These are phyloP conservation scores for Davidsoniella neocaledoniae DNA, from an alignment of 2,329 filamentous ascomycete genomes.

Conservation along the genomic window DNA sequence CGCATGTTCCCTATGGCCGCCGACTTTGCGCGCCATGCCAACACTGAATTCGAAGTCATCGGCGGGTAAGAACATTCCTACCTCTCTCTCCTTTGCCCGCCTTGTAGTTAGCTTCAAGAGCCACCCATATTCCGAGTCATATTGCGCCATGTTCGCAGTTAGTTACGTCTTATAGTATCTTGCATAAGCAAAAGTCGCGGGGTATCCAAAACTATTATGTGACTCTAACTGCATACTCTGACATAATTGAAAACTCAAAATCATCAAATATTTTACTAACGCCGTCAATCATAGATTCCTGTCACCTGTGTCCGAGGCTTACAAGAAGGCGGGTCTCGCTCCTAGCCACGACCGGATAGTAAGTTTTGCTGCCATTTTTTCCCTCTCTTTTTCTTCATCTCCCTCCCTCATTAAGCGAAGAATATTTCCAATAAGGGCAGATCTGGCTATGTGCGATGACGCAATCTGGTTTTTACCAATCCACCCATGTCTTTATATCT, in stretches of 20 bases:
- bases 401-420: no score
- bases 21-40: slow-evolving; percentile 46
- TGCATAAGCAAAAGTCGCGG: background rate
- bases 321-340: slow-evolving; percentile 23
- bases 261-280: background rate
- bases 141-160: no score
- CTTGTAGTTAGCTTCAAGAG: background rate
- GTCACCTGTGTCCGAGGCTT: slow-evolving; percentile 20
- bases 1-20: slow-evolving; percentile 81
- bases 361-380: background rate
- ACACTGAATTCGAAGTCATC: slow-evolving; percentile 57
- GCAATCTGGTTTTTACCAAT: background rate
- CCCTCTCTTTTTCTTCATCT: no score
- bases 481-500: background rate
- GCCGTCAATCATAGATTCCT: slow-evolving; percentile 21
- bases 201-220: background rate
- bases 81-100: slow-evolving; percentile 21
- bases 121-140: no score
- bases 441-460: slow-evolving; percentile 2
- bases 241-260: background rate
- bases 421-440: no score
- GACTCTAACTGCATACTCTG: background rate
- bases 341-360: slow-evolving; percentile 22
- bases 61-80: slow-evolving; percentile 44
- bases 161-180: no score